Base-by-base conservation (phyloP, 108 stramenopile genomes). In the Skeletonema costatum region DNA sequence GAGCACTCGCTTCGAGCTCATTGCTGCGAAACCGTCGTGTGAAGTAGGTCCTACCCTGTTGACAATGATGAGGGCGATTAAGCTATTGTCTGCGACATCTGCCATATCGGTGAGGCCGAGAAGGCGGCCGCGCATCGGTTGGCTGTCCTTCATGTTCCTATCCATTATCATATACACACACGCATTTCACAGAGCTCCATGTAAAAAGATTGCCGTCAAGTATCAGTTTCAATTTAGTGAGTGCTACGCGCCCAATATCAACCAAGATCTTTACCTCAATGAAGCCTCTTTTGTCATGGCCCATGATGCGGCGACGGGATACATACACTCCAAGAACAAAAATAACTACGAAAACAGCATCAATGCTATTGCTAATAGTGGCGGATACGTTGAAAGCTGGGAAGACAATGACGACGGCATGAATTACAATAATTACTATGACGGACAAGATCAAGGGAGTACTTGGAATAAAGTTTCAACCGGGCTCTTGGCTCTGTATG, bases 231-330 rank as follows among this genome's bases (percentile, higher is more conserved):
- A 81, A 48, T 48, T 48, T 14, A 48, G 46, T n/a, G 81, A 89
- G 65, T 92, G 92, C 65, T 88, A 86, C 77, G 60, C 84, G 2
- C 92, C 89, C 13, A 38, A 76, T 46, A 51, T 90, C 59, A 71
- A 88, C 44, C 69, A 71, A 4, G 58, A 80, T 32, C 63, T 88
- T 4, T 30, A 48, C 2, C 68, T 93, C 6, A 74, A 70, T 46
- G 64, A 78, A 14, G 90, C 88, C 4, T 79, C 86, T 10, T 90
- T 93, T 70, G 39, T 93, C 41, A 85, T 89, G 86, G 75, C 80
- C n/a, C 92, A 93, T 51, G 86, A 93, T 83, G 83, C 92, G 8
- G 92, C 88, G 16, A 90, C 92, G 16, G 92, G 90, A 44, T 93
- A 93, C 66, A 66, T 93, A 21, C 59, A 63, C 41, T 60, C 17